Base-by-base conservation (phyloP, 2,329 filamentous ascomycete genomes). In the Didymella pomorum region DNA sequence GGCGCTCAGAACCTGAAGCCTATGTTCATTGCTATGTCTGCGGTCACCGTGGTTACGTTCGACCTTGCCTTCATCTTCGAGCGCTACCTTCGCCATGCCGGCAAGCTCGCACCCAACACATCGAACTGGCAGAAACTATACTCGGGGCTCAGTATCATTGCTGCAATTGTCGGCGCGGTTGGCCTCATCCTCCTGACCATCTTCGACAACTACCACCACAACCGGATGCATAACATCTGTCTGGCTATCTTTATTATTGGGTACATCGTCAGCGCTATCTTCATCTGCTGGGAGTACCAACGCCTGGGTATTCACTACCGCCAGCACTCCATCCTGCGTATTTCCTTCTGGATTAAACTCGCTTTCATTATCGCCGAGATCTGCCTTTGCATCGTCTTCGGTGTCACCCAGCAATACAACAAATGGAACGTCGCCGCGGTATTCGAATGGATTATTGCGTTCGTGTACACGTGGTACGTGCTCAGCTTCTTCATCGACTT, bases 201-300 rank as follows among this genome's bases (percentile, higher is more conserved):
- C 67, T 97, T 96, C 76, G 92, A 98, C 76, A 95, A 92, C 0
- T 77, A 83, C n/a, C 80, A 82, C 54, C 86, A 97, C 74, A 82
- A 83, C 1, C 77, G 67, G 1, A 74, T 90, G 57, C 95, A 99
- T 74, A 83, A 92, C 70, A 81, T 87, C 2, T 96, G 96, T 78
- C 79, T 99, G 33, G 78, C 86, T 1, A 78, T 97, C 50, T 99
- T 99, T 76, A 92, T 97, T 49, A 87, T 78, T 14, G 95, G 92
- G 31, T 98, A 96, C 76, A 81, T 97, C 52, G 73, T 97, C 53
- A 92, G 89, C 4, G 93, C 94, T 55, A 84, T 97, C 66, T 94
- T 93, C 77, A 90, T 94, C 65, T 97, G 93, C 81, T 88, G 87
- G 80, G 93, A 97, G 76, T 97, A 96, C 76, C 89, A 95, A 71